Conservation (phyloP, 495 filamentous ascomycete genomes). For the Lindgomyces ingoldianus region DNA sequence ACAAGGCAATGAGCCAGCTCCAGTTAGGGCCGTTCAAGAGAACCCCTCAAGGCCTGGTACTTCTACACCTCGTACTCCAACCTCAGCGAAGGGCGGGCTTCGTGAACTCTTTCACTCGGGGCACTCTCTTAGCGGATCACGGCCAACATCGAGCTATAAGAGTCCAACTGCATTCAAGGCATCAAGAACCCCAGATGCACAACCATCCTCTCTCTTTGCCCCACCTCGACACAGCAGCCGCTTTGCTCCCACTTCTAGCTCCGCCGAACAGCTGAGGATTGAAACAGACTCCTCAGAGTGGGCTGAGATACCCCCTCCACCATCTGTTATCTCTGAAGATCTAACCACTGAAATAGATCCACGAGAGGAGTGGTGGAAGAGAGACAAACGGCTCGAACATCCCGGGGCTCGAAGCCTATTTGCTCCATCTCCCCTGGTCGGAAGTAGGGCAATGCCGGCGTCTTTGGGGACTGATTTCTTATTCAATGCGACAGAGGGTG, state of each 20-base stretch:
- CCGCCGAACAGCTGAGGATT: constrained; percentile 11
- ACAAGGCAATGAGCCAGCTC: neutral
- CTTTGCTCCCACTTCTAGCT: constrained; percentile 7
- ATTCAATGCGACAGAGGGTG: constrained; percentile 27
- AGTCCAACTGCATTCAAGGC: neutral
- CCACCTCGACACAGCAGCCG: constrained; percentile 26
- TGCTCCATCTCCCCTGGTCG: neutral
- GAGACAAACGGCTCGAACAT: neutral
- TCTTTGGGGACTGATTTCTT: constrained; percentile 6
- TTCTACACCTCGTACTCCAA: constrained; percentile 14
- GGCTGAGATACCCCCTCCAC: neutral
- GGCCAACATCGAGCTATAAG: neutral
- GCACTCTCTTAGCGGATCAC: neutral
- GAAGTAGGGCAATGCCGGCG: neutral
- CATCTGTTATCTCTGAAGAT: constrained; percentile 11
- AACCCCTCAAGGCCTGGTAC: neutral
- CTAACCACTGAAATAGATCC: constrained; percentile 11
- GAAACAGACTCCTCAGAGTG: constrained; percentile 18
- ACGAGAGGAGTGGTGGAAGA: constrained; percentile 21
- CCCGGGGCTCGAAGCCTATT: neutral
- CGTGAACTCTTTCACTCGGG: constrained; percentile 3
- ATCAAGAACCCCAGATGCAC: neutral
- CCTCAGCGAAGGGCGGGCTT: constrained; percentile 1
- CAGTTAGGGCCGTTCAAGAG: neutral
- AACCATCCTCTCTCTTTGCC: neutral